Evolutionary conservation across 257 asterid genomes (phyloP), one percentile per base, ranked within the genome.

Genomic region (Avicennia marina): DNA sequence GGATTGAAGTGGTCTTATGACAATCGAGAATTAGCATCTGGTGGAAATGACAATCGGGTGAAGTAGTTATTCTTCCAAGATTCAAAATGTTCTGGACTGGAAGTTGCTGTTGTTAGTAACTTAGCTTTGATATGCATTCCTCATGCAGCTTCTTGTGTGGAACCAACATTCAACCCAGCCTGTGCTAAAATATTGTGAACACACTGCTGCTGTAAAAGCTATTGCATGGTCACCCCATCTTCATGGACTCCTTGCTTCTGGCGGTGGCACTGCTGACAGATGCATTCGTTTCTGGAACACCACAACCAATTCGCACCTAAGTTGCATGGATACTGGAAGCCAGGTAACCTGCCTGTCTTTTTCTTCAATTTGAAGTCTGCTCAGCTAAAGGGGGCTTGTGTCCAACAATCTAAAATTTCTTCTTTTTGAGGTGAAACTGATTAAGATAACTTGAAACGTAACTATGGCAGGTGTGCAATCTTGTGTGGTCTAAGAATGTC

Each of bases 171-270:
- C 97, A 25, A 81, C 84, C 11, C 95, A 81, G 65, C 98, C 98
- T 3, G 86, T 86, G 49, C 67, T 88, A 33, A 91, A 86, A 72
- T 89, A 81, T 63, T 80, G 94, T 52, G 97, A 86, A 78, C 98
- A 91, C 73, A 88, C 94, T 55, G 98, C 98, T 40, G 98, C 98
- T 60, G 98, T 91, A 10, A 91, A 91, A 75, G 98, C 98, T 49
- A 91, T 91, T 67, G 93, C 98, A 20, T 91, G 98, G 98, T 91
- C 97, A 6, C 98, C 98, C 47, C 98, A 91, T 79, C 81, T 84
- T 56, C 90, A 91, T 53, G 98, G 98, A n/a, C 95, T 88, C 57
- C 95, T 91, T 39, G 98, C 98, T 64, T 91, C 97, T 40, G 98
- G 97, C 4, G 98, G 98, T 41, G 98, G 97, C 29, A 91, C 98